phyloP scores from a whole-genome alignment of 164 flowering plant species.

The Magnolia changhungtana region DNA sequence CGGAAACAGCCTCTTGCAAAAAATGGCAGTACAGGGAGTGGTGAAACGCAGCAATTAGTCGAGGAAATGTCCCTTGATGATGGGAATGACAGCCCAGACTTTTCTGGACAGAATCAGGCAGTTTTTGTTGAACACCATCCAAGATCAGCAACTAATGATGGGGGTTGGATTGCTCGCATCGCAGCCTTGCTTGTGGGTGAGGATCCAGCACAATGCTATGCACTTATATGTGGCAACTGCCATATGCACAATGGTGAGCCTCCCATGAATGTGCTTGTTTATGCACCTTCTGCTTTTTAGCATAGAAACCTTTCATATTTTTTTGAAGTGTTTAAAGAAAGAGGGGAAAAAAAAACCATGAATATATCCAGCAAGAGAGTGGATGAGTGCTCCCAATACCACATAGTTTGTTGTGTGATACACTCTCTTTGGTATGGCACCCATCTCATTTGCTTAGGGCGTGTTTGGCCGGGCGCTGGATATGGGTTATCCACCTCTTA shows the following conservation, averaged over 20 bases:
- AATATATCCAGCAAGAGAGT: too few relatives aligned
- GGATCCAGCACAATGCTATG: conserved; percentile 90
- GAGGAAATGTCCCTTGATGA: conserved; percentile 30
- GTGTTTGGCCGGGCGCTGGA: too few relatives aligned
- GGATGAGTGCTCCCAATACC: too few relatives aligned
- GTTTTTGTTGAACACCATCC: conserved; percentile 58
- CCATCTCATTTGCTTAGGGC: not conserved
- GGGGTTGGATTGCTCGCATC: conserved; percentile 83
- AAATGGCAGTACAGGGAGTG: conserved; percentile 48
- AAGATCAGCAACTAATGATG: conserved; percentile 40
- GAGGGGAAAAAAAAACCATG: too few relatives aligned
- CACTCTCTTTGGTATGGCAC: not conserved
- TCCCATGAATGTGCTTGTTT: not conserved
- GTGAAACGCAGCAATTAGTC: conserved; percentile 25
- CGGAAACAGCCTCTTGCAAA: conserved; percentile 49
- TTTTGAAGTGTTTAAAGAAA: not conserved
- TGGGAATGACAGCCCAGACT: conserved; percentile 22
- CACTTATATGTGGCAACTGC: conserved; percentile 92
- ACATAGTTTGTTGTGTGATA: not conserved
- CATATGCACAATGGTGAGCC: conserved; percentile 85
- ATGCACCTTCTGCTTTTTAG: not conserved
- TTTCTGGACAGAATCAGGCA: conserved; percentile 33
- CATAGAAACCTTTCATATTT: not conserved
- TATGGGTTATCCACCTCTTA: too few relatives aligned
- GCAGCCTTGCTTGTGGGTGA: conserved; percentile 95